Evolutionary conservation across 106 monocot genomes (phyloP), one percentile per base, ranked within the genome.

Genomic region (Apostasia ramifera): DNA sequence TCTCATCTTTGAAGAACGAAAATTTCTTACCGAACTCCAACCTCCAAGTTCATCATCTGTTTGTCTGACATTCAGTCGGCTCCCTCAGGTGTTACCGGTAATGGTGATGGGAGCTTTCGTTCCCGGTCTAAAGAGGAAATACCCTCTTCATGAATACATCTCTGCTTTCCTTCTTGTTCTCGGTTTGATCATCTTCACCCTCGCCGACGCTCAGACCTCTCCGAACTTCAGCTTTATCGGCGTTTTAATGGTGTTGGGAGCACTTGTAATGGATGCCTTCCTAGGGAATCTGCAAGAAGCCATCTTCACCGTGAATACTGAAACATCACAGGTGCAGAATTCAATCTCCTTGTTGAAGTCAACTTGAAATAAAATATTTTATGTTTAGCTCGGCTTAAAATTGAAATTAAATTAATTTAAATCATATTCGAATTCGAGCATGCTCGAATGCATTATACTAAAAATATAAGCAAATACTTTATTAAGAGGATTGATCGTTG

Each of bases 31-130:
- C 10, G 6, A 47, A 5, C 40, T 56, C 26, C 42, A 2, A 42
- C 10, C 8, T 60, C 3, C 38, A 5, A 5, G 45, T 39, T 45
- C n/a, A 6, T 7, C 55, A 44, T 45, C n/a, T 12, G 2, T 14
- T 8, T 51, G 9, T 8, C 1, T 50, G 4, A 50, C 50, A 5
- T 5, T 8, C 50, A 4, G 4, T 50, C 8, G 8, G 8, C 8
- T 50, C 50, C 8, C 50, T 50, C 60, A 91, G 91, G 91, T 91
- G 3, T 57, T 91, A 59, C 91, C 91, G 3, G 91, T 92, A 45
- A 92, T 92, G 91, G 51, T 87, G 7, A 92, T 92, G 91, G 91
- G 91, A 55, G 81, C 87, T 5, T 92, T 92, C 70, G 82, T 92
- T 54, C 87, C 91, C 11, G 91, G 91, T 0, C 84, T 92, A 10